These are phyloP conservation scores for Phalaenopsis hybrid DNA, from an alignment of 116 monocot species.

Conservation along the genomic window DNA sequence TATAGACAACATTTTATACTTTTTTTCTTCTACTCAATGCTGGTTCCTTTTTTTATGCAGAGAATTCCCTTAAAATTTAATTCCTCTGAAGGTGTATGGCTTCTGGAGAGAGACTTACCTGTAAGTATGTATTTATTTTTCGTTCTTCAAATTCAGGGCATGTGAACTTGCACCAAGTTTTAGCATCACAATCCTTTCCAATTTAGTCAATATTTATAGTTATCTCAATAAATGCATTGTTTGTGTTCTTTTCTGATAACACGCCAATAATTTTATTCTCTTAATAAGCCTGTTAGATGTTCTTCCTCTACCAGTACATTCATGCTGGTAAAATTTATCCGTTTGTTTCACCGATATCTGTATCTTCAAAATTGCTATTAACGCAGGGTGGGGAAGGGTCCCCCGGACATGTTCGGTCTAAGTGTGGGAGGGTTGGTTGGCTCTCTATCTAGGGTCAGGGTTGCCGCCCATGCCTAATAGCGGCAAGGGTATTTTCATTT, in stretches of 20 bases:
- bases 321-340: neutral
- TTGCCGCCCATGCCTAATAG: too few species aligned
- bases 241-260: neutral
- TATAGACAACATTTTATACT: neutral
- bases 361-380: too few species aligned
- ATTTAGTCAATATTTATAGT: neutral
- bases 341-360: too few species aligned
- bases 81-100: conserved; percentile 53
- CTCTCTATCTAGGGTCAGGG: too few species aligned
- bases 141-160: neutral
- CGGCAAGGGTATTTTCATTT: too few species aligned
- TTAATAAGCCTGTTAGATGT: neutral
- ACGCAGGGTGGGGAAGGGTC: too few species aligned
- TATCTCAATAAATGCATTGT: neutral
- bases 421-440: too few species aligned
- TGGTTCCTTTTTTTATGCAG: conserved; percentile 25
- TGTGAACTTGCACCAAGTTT: neutral
- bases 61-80: conserved; percentile 75
- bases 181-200: neutral
- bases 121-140: conserved; percentile 41
- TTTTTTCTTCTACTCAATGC: neutral
- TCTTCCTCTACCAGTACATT: neutral
- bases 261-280: neutral
- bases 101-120: conserved; percentile 67
- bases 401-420: too few species aligned